Percentiles rank a stretch among this genome's conserved stretches.
Evolutionary conservation across 1,284 basidiomycete species (phyloP).

Genomic region (Cutaneotrichosporon dermatis): DNA sequence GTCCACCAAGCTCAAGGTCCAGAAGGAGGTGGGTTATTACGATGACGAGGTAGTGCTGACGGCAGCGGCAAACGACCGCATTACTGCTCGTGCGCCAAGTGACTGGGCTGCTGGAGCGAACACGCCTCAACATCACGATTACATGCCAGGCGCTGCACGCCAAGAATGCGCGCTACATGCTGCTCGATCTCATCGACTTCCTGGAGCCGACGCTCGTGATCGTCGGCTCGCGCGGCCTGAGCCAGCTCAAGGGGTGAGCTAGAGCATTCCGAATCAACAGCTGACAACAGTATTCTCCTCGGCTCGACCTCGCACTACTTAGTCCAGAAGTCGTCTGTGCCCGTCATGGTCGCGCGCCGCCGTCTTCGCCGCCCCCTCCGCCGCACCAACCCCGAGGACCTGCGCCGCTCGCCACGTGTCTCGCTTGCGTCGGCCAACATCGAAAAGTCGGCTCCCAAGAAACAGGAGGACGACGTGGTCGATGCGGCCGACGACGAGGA

Average conservation of each 20-base stretch:
- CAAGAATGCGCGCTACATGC: conserved; percentile 88
- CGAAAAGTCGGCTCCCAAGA: conserved; percentile 55
- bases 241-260: conserved; percentile 79
- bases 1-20: conserved; percentile 68
- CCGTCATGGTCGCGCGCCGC: conserved; percentile 85
- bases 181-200: conserved; percentile 87
- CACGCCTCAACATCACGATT: conserved; percentile 76
- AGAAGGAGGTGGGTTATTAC: conserved; percentile 69
- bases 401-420: conserved; percentile 58
- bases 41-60: neutral
- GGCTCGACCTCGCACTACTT: conserved; percentile 98
- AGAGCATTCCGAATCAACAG: neutral
- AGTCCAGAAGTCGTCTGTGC: conserved; percentile 85
- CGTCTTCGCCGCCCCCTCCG: conserved; percentile 68
- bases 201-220: conserved; percentile 89
- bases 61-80: conserved; percentile 76
- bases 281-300: conserved; percentile 68
- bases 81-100: conserved; percentile 84
- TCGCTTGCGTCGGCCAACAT: conserved; percentile 79
- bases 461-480: conserved; percentile 48
- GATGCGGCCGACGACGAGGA: conserved; percentile 41
- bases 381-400: conserved; percentile 47
- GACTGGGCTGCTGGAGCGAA: conserved; percentile 82
- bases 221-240: conserved; percentile 86
- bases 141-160: conserved; percentile 93